Evolutionary conservation across 2,329 filamentous ascomycete genomes (phyloP).

Genomic region (Sporothrix schenckii): DNA sequence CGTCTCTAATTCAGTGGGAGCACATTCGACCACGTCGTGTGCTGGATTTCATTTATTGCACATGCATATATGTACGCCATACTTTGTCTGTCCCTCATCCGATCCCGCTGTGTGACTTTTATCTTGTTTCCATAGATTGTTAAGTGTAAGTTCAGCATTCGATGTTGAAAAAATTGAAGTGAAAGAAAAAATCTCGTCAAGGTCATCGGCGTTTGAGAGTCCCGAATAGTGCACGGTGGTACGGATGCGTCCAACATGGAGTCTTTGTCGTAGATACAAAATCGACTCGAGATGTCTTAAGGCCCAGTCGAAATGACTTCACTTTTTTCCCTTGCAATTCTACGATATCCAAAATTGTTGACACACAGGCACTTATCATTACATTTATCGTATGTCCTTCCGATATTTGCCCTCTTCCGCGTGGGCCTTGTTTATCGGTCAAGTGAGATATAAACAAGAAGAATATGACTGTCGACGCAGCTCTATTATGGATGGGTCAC

Average conservation of each 20-base stretch:
- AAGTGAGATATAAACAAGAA: background rate
- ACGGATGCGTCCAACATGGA: background rate
- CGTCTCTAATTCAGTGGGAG: background rate
- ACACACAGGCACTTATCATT: background rate
- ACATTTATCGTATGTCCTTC: background rate
- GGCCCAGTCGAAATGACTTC: background rate
- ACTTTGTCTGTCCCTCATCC: background rate
- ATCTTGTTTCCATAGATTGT: background rate
- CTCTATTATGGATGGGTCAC: background rate
- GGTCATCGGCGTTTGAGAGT: background rate
- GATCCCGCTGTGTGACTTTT: background rate
- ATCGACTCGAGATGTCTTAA: no score
- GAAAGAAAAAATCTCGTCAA: background rate
- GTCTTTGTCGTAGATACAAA: no score
- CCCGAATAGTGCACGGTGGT: background rate
- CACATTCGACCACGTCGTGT: background rate
- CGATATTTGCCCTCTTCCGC: background rate
- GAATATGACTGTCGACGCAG: background rate
- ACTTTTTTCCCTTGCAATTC: background rate
- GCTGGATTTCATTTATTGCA: background rate
- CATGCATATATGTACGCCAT: slow-evolving; percentile 6
- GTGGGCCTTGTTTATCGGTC: background rate
- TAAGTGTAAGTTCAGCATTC: no score
- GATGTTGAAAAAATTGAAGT: background rate
- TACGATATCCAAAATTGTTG: background rate